Conservation (phyloP, 805 yeast species). For the Sugiyamaella valdiviana region DNA sequence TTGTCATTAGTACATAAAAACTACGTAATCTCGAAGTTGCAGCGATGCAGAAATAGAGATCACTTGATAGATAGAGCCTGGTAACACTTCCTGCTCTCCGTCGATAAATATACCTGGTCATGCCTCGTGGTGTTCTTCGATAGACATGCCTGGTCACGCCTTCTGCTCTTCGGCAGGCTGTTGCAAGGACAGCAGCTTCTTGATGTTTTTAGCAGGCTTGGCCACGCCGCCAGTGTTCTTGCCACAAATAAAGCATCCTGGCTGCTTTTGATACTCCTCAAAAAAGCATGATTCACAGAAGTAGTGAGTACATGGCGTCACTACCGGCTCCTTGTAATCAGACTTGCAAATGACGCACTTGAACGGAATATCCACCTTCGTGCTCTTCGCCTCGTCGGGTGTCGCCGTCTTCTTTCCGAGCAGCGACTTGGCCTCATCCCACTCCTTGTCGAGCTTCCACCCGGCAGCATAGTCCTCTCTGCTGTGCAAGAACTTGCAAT, state of each 20-base stretch:
- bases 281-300: conserved; percentile 61
- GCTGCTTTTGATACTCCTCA: conserved; percentile 37
- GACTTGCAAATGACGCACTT: conserved; percentile 56
- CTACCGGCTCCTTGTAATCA: conserved; percentile 51
- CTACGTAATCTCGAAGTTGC: too few relatives aligned
- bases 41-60: too few relatives aligned
- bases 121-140: too few relatives aligned
- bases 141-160: too few relatives aligned
- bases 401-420: conserved; percentile 1
- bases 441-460: conserved; percentile 60
- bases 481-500: conserved; percentile 88
- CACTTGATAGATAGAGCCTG: too few relatives aligned
- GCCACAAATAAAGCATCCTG: conserved; percentile 53
- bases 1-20: too few relatives aligned
- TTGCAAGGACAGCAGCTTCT: conserved; percentile 4
- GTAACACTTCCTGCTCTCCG: too few relatives aligned
- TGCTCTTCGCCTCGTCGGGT: conserved; percentile 5
- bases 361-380: conserved; percentile 41
- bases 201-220: conserved; percentile 40
- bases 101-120: too few relatives aligned
- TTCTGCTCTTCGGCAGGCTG: not conserved
- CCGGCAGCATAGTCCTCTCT: conserved; percentile 78
- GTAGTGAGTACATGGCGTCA: conserved; percentile 55
- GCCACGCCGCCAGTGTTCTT: conserved; percentile 56
- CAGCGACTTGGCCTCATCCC: conserved; percentile 43